Evolutionary conservation across 164 flowering plant species (phyloP), one percentile per base, ranked within the genome.

Genomic region (Platanus orientalis): DNA sequence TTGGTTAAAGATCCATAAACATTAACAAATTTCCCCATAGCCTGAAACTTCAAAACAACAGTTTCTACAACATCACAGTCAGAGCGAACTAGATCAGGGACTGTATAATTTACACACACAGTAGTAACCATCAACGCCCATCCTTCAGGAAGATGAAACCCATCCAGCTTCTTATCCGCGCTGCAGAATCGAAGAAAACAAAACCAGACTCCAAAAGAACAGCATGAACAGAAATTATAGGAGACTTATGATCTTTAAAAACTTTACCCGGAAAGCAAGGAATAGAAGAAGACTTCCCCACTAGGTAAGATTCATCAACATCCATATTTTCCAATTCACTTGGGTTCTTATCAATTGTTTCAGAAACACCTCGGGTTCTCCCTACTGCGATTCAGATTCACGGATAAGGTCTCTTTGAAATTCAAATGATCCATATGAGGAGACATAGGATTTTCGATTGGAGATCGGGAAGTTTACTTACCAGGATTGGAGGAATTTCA

Each of bases 141-240:
- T 19, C 71, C 75, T 7, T 75, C 65, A 0, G 77, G 79, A 16
- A 85, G 68, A 26, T 70, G 78, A 65, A 80, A 75, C 21, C 78
- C 75, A 54, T 79, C 71, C 26, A 73, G 62, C 26, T 26, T 68
- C 55, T n/a, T 27, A 0, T 76, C 68, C 0, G n/a, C n/a, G 76
- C 65, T 1, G 45, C 56, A 1, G 75, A 27, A 73, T 88, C 85
- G 20, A 78, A 71, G 17, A 70, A 74, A 3, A 90, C 83, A 61
- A 89, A 87, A 0, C 96, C 96, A 39, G 86, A 78, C 11, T 93
- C 95, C 54, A 89, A 49, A 39, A 94, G 44, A 26, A 85, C 90
- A 11, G 90, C 89, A 68, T 89, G 98, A 24, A 94, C 79, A 1
- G 92, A 83, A 65, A 78, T 60, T 28, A 80, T 71, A 69, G 89